Conservation (phyloP, 208 protist genomes). For the Borovskyia barvae region DNA sequence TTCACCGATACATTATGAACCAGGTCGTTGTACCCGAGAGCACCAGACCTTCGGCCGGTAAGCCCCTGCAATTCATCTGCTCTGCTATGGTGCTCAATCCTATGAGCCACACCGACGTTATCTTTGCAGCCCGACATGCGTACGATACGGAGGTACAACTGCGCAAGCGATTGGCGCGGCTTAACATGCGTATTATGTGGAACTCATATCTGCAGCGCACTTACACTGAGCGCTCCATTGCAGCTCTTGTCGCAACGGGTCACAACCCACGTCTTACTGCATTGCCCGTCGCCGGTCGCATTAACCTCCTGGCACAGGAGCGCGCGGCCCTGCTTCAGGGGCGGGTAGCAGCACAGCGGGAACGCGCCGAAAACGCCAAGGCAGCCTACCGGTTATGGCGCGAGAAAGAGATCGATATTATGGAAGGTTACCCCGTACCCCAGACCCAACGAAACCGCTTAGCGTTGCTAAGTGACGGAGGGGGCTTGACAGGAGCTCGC, state of each 20-base stretch:
- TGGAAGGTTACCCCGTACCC: slow-evolving; percentile 22
- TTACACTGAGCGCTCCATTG: slow-evolving; percentile 59
- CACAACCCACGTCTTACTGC: slow-evolving; percentile 65
- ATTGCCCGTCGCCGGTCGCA: slow-evolving; percentile 50
- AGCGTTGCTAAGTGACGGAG: slow-evolving; percentile 11
- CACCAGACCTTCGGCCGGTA: slow-evolving; percentile 46
- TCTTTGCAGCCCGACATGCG: slow-evolving; percentile 58
- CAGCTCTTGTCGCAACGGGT: slow-evolving; percentile 48
- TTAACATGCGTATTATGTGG: slow-evolving; percentile 56
- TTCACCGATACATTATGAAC: slow-evolving; percentile 59
- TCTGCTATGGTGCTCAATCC: slow-evolving; percentile 54
- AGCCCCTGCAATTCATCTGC: slow-evolving; percentile 52
- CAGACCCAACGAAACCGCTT: slow-evolving; percentile 30
- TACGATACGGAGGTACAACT: slow-evolving; percentile 59
- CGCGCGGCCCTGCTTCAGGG: slow-evolving; percentile 40
- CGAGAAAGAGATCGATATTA: slow-evolving; percentile 71
- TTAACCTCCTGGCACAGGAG: slow-evolving; percentile 62
- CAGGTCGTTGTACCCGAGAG: slow-evolving; percentile 42
- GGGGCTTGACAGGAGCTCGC: no score
- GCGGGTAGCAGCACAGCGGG: slow-evolving; percentile 40
- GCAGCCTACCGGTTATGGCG: slow-evolving; percentile 79
- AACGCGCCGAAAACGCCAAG: slow-evolving; percentile 75
- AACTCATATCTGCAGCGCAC: slow-evolving; percentile 68
- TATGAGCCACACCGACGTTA: slow-evolving; percentile 47
- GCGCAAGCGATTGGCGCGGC: slow-evolving; percentile 36